Evolutionary conservation across 1,139 yeast genomes (phyloP).

Genomic region (Lodderomyces pseudojiufengensis): DNA sequence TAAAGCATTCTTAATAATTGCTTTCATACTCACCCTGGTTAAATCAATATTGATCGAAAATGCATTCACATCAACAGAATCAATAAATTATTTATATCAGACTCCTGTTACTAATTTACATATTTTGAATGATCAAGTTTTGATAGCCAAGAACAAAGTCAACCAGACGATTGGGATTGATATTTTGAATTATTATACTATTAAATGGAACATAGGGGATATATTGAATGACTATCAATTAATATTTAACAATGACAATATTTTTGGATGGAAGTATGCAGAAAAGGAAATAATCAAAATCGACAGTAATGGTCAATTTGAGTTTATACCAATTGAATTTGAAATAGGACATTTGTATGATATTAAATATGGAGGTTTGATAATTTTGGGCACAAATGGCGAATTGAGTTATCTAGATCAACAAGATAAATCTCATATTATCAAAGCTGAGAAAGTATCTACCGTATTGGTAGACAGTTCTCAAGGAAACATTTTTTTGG

Average conservation of each 20-base stretch:
- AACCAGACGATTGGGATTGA: conserved; percentile 26
- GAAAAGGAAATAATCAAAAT: conserved; percentile 8
- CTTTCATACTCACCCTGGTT: conserved; percentile 4
- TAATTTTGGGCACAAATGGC: conserved; percentile 19
- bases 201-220: conserved; percentile 17
- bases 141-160: conserved; percentile 25
- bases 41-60: conserved; percentile 28
- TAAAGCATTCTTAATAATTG: conserved; percentile 1
- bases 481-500: conserved; percentile 13
- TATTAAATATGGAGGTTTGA: conserved; percentile 17
- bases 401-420: conserved; percentile 10
- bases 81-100: conserved; percentile 22
- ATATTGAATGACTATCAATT: conserved; percentile 2
- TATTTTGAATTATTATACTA: conserved; percentile 8
- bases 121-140: conserved; percentile 8
- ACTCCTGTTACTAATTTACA: conserved; percentile 14
- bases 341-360: conserved; percentile 6
- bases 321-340: conserved; percentile 5
- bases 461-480: conserved; percentile 9
- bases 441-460: conserved; percentile 5
- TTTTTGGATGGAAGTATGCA: conserved; percentile 7
- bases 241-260: conserved; percentile 4
- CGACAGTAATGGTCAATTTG: conserved; percentile 9
- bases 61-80: conserved; percentile 35
- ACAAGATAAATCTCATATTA: not conserved